Evolutionary conservation across 352 stramenopile genomes (phyloP).

Genomic region (Aphanomyces astaci): DNA sequence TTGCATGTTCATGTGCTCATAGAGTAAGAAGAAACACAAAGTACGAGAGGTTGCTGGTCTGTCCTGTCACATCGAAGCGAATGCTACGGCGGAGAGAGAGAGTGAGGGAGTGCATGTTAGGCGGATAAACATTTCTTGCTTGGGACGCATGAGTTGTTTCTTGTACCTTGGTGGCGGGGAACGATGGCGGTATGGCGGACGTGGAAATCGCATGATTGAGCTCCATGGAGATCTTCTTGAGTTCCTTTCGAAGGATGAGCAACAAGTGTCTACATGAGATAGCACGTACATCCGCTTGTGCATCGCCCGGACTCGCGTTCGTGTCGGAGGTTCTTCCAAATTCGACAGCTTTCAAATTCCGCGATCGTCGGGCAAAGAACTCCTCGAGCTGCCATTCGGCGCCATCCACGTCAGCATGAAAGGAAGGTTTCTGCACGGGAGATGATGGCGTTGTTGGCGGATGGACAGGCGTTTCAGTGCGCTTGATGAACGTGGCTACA

Average conservation of each 20-base stretch:
- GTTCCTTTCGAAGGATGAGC: not conserved
- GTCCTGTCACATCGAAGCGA: no score
- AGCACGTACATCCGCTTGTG: not conserved
- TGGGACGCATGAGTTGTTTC: no score
- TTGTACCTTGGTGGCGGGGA: no score
- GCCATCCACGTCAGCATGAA: not conserved
- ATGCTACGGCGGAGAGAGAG: no score
- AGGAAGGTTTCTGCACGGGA: not conserved
- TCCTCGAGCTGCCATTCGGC: not conserved
- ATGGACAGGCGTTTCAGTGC: not conserved
- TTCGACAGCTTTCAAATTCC: constrained; percentile 9
- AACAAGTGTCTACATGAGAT: not conserved
- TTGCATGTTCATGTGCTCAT: no score
- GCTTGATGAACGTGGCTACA: not conserved
- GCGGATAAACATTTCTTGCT: no score
- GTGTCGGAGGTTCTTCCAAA: no score
- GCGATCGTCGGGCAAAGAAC: constrained; percentile 16
- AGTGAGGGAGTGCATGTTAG: no score
- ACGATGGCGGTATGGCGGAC: no score
- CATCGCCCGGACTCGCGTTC: no score
- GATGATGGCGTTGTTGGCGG: not conserved
- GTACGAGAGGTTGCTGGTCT: no score
- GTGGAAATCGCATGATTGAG: not conserved
- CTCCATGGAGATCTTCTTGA: not conserved
- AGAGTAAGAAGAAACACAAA: no score